Base-by-base conservation (phyloP, 371 early-diverging fungal species). In the Mortierella sp. region DNA sequence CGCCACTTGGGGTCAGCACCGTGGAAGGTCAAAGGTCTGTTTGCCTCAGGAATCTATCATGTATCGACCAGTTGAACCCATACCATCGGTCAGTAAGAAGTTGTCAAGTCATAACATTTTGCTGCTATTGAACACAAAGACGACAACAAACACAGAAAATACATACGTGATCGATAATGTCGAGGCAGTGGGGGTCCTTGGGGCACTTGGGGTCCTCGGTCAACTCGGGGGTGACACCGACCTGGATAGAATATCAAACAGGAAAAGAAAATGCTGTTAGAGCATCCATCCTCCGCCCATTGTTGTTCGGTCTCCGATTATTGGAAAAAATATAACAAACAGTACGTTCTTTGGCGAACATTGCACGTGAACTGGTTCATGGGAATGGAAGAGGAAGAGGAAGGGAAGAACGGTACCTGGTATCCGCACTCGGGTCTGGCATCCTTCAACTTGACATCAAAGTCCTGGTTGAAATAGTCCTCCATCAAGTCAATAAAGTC, bases 1-100 rank as follows among this genome's bases (percentile, higher is more conserved):
- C 94, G 88, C 94, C 94, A 94, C 77, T 94, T 94, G 39, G 92
- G 91, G 77, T 94, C 94, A 14, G 90, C 85, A 1, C 90, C 88
- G 48, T 85, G 58, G 52, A 79, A 74, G 2, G 44, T 26, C 71
- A 88, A 67, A 24, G 88, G 89, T 76, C 86, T 74, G 77, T 84
- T 85, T 31, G 76, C 78, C 68, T 79, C 80, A 41, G 88, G 84
- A 47, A 89, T 79, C 86, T 86, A 71, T 26, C 40, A 22, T 16
- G 50, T 66, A n/a, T n/a, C 19, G n/a, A n/a, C n/a, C 14, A 24
- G 13, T 40, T 26, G 19, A n/a, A 48, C 26, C 2, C 16, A 22
- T 3, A 26, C 26, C 43, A 4, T 40, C 39, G n/a, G 69, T 55
- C 34, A 24, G 41, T 64, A n/a, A n/a, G n/a, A n/a, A n/a, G n/a